Base-by-base conservation (phyloP, 345 rosid species). In the Gynandropsis gynandra region DNA sequence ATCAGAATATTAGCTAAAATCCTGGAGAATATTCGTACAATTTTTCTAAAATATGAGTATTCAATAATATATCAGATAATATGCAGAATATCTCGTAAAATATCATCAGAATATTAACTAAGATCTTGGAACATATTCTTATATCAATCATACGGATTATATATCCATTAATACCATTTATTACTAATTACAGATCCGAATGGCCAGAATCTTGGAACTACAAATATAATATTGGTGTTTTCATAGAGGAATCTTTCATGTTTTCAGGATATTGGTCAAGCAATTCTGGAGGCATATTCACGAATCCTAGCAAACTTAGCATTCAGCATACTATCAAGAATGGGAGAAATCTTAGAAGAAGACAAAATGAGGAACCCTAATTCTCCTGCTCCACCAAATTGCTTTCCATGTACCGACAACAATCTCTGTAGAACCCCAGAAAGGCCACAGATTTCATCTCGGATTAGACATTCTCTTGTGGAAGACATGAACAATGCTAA, bases 241-340 rank as follows among this genome's bases (percentile, higher is more conserved):
- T 56, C 10, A 5, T 55, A 41, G 19, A 56, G 13, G 32, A n/a
- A 8, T 46, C 18, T 19, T 1, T 35, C 34, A 15, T 33, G 45
- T 11, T 61, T 16, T 34, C 52, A 82, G 95, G 95, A 89, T 55
- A 74, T 85, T 2, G 97, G 97, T 5, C 89, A 82, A 52, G 58
- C 75, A 12, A 72, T 89, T 40, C 58, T 82, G 51, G 97, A 84
- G 71, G 90, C 84, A 5, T 88, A 88, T 57, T 84, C 95, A 0
- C 73, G 97, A 33, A 80, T 73, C 46, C 71, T 89, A 2, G 77
- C 74, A 54, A 88, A 77, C 63, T 56, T 88, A 71, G 89, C 85
- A 18, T 76, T 69, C 59, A 75, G 79, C 47, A 68, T 85, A 56
- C 61, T 88, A 36, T 71, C 71, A 9, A 77, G 89, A 65, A 70